Percentiles rank a stretch among this genome's conserved stretches.
These are phyloP conservation scores for Boeremia exigua DNA, from an alignment of 2,329 filamentous ascomycete species.

Conservation along the genomic window DNA sequence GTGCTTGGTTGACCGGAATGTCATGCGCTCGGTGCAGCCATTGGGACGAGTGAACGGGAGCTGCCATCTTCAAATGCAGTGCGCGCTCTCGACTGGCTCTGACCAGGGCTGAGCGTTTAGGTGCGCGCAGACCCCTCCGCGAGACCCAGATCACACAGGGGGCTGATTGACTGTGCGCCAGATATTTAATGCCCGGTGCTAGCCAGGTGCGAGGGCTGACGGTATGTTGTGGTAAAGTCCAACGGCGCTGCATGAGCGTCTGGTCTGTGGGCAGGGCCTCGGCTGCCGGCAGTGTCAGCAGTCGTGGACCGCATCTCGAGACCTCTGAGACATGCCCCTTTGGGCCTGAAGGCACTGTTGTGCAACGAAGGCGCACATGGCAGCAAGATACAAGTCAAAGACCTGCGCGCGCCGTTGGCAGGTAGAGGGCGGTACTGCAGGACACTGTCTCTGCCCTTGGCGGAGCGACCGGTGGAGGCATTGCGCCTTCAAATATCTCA, in stretches of 20 bases:
- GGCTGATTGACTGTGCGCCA: not conserved
- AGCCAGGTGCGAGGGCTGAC: not conserved
- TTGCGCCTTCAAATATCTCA: not conserved
- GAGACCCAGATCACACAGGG: not conserved
- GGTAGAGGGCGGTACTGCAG: slow-evolving; percentile 3
- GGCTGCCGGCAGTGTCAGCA: slow-evolving; percentile 11
- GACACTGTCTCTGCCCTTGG: not conserved
- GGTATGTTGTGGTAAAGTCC: not conserved
- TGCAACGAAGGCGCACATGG: slow-evolving; percentile 7
- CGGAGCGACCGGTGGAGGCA: not conserved
- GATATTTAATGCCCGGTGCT: not conserved
- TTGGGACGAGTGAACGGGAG: not conserved
- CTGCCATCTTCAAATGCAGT: not conserved
- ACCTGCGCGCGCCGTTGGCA: not conserved
- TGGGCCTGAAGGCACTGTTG: slow-evolving; percentile 1
- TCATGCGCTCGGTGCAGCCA: not conserved
- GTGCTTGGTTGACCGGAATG: not conserved
- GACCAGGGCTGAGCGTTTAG: not conserved
- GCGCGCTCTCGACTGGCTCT: not conserved
- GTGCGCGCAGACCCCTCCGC: not conserved
- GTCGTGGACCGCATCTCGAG: slow-evolving; percentile 10
- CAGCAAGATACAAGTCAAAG: not conserved
- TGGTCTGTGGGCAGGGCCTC: not conserved
- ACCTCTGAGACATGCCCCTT: slow-evolving; percentile 13
- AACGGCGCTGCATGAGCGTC: not conserved